Conservation (phyloP, 2,329 filamentous ascomycete genomes). For the Neoarthrinium moseri region DNA sequence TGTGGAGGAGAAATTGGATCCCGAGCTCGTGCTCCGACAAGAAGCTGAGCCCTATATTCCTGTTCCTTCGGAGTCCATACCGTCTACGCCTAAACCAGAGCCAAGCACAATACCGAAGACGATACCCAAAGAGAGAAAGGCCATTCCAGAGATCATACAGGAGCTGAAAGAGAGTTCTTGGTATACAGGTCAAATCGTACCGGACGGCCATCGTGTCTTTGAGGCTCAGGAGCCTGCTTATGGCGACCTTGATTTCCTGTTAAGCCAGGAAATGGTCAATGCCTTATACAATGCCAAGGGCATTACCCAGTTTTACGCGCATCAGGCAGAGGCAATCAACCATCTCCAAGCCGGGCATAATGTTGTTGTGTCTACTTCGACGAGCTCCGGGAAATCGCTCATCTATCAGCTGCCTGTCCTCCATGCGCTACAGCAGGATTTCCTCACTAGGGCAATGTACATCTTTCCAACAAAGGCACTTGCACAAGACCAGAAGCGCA, state of each 20-base stretch:
- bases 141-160: conserved; percentile 79
- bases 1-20: conserved; percentile 61
- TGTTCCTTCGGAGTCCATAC: conserved; percentile 44
- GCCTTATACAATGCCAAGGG: conserved; percentile 88
- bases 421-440: conserved; percentile 78
- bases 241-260: conserved; percentile 78
- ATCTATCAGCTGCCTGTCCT: conserved; percentile 96
- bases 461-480: conserved; percentile 98
- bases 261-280: conserved; percentile 93
- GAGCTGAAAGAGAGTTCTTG: conserved; percentile 81
- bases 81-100: conserved; percentile 27
- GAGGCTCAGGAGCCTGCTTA: conserved; percentile 80
- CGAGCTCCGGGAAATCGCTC: conserved; percentile 94
- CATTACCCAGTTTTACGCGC: conserved; percentile 83
- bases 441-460: conserved; percentile 82
- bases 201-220: conserved; percentile 88
- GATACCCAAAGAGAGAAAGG: conserved; percentile 78
- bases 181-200: conserved; percentile 92
- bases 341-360: conserved; percentile 76
- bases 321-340: conserved; percentile 94
- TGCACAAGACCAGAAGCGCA: conserved; percentile 89
- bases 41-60: conserved; percentile 64
- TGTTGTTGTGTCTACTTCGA: conserved; percentile 92
- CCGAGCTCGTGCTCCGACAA: conserved; percentile 62
- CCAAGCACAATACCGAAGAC: conserved; percentile 57